These are phyloP conservation scores for Amauroascus niger DNA, from an alignment of 2,329 filamentous ascomycete species.

Conservation along the genomic window DNA sequence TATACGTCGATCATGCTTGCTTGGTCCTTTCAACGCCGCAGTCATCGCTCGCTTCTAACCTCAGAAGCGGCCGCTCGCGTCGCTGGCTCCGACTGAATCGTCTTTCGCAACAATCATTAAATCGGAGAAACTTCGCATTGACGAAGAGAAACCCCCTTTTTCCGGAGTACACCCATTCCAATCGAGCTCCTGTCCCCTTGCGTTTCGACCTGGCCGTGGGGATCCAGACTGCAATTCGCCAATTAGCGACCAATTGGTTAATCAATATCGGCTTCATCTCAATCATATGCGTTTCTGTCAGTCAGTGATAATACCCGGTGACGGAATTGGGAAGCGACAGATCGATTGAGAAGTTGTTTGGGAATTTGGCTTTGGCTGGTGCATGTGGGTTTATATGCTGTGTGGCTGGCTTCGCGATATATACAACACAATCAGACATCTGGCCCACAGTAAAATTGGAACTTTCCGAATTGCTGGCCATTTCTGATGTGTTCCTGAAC, in stretches of 20 bases:
- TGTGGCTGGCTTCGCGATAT: conserved; percentile 4
- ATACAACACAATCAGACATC: neutral
- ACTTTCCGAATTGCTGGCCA: neutral
- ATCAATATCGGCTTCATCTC: neutral
- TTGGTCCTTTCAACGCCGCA: conserved; percentile 11
- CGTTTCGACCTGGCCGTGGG: conserved; percentile 12
- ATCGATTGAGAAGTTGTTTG: neutral
- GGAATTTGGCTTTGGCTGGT: neutral
- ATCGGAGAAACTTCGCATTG: neutral
- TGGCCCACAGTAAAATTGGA: neutral
- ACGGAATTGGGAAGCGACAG: neutral
- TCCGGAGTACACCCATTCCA: neutral
- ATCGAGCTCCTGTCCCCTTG: neutral
- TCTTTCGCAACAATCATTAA: conserved; percentile 3
- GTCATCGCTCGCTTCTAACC: conserved; percentile 3
- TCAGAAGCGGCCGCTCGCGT: conserved; percentile 11
- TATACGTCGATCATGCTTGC: conserved; percentile 16
- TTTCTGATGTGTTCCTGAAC: conserved; percentile 8
- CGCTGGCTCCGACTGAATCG: conserved; percentile 13
- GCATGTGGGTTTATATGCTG: neutral
- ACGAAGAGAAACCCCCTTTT: neutral
- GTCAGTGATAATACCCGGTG: neutral
- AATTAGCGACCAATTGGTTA: neutral
- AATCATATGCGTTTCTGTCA: neutral
- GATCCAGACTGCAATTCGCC: neutral